phyloP scores from a whole-genome alignment of 495 filamentous ascomycete species.

The Darksidea phi region DNA sequence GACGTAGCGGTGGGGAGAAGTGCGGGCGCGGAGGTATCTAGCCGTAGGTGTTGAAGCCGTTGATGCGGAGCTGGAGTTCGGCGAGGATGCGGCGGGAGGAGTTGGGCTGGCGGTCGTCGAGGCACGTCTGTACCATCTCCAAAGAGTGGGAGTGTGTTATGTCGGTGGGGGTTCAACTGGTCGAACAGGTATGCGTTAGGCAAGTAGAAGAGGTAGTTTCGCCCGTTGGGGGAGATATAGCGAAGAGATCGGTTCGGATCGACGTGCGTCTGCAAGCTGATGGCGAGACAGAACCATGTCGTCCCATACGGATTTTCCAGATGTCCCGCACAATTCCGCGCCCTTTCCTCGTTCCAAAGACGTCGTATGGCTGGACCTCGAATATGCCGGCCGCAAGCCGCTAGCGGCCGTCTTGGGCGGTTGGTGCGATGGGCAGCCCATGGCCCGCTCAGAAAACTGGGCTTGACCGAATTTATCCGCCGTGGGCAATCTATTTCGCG shows the following conservation, averaged over 20 bases:
- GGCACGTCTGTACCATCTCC: conserved; percentile 36
- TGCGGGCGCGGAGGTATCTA: conserved; percentile 14
- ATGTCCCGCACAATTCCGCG: conserved; percentile 29
- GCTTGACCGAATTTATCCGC: conserved; percentile 25
- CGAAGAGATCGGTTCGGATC: conserved; percentile 26
- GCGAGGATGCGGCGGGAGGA: conserved; percentile 38
- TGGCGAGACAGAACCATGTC: conserved; percentile 32
- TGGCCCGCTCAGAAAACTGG: not conserved
- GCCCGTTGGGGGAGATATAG: conserved; percentile 22
- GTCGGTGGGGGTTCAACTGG: conserved; percentile 24
- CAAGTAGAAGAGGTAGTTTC: conserved; percentile 12
- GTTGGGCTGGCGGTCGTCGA: conserved; percentile 32
- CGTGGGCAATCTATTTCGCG: conserved; percentile 14
- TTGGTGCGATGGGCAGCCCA: conserved; percentile 8
- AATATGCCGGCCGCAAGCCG: conserved; percentile 25
- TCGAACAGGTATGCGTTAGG: conserved; percentile 9
- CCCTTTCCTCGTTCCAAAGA: not conserved
- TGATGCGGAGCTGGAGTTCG: conserved; percentile 38
- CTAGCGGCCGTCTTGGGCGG: conserved; percentile 15
- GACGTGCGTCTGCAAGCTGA: conserved; percentile 28
- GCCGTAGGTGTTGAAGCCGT: conserved; percentile 41
- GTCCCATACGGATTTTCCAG: conserved; percentile 14
- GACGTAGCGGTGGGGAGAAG: not conserved
- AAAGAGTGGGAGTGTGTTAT: conserved; percentile 10
- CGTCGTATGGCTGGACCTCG: conserved; percentile 36